These are phyloP conservation scores for Ceratorhiza oryzae-sativae DNA, from an alignment of 1,284 basidiomycete genomes.

Conservation along the genomic window DNA sequence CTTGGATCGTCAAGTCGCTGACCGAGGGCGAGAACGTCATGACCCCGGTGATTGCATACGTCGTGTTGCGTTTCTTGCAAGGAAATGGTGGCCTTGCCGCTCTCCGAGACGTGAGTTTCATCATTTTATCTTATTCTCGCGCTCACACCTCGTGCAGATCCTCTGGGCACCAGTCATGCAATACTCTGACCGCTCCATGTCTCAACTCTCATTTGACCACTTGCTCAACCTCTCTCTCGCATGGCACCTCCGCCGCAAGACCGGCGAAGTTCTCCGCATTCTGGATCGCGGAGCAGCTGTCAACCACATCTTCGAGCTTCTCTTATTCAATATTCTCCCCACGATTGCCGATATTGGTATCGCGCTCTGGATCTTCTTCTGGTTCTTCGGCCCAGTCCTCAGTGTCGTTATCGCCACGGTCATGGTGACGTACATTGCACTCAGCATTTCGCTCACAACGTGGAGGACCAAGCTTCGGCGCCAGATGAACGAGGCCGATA, in stretches of 20 bases:
- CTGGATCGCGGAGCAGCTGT: constrained; percentile 68
- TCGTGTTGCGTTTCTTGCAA: constrained; percentile 68
- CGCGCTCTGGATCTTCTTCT: constrained; percentile 69
- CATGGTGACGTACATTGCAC: constrained; percentile 67
- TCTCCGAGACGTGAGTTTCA: constrained; percentile 64
- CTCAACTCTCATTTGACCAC: constrained; percentile 78
- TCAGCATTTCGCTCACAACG: constrained; percentile 60
- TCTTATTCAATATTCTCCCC: constrained; percentile 82
- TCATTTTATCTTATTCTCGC: background rate
- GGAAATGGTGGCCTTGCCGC: constrained; percentile 74
- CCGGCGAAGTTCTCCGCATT: constrained; percentile 70
- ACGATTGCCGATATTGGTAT: constrained; percentile 79
- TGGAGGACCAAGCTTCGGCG: constrained; percentile 76
- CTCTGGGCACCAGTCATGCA: constrained; percentile 88
- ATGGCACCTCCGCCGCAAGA: constrained; percentile 80
- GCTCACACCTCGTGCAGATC: constrained; percentile 52
- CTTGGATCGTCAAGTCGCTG: constrained; percentile 67
- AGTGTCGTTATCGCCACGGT: constrained; percentile 75
- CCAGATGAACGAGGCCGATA: constrained; percentile 78
- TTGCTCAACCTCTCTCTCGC: constrained; percentile 81
- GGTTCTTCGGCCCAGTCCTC: constrained; percentile 72
- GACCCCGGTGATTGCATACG: constrained; percentile 69
- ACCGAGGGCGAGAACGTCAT: constrained; percentile 55
- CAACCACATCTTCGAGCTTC: constrained; percentile 60
- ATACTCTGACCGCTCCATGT: constrained; percentile 82